phyloP scores from a whole-genome alignment of 1,284 basidiomycete genomes.

The Melampsora abietis-canadensis region DNA sequence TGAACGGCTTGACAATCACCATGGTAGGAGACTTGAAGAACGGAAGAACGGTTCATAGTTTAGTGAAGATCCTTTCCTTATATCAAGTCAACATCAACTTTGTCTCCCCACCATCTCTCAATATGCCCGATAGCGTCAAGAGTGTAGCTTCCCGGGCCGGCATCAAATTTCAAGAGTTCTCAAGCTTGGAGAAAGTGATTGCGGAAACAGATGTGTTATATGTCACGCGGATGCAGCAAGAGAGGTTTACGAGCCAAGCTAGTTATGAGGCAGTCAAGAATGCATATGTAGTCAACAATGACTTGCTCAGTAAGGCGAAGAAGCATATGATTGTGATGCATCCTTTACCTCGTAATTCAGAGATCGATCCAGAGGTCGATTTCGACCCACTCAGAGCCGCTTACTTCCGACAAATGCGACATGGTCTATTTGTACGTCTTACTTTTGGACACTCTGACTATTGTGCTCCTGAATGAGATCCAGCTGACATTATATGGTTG shows the following conservation, averaged over 20 bases:
- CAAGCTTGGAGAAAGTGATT: constrained; percentile 83
- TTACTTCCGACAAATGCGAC: constrained; percentile 98
- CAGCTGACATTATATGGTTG: neutral
- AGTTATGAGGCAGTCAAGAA: constrained; percentile 92
- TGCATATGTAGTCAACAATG: constrained; percentile 89
- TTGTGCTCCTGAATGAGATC: neutral
- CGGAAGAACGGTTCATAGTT: constrained; percentile 92
- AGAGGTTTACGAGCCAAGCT: constrained; percentile 75
- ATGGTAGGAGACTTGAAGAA: constrained; percentile 92
- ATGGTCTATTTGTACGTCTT: constrained; percentile 80
- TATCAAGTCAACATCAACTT: constrained; percentile 88
- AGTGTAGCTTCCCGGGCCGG: constrained; percentile 76
- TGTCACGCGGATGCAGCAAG: constrained; percentile 92
- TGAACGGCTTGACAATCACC: constrained; percentile 93
- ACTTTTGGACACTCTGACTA: neutral
- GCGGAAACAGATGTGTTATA: constrained; percentile 94
- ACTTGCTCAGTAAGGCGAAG: constrained; percentile 83
- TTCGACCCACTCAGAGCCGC: constrained; percentile 90
- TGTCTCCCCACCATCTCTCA: constrained; percentile 82
- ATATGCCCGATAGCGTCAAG: constrained; percentile 86
- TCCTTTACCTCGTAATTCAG: constrained; percentile 88
- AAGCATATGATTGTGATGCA: constrained; percentile 98
- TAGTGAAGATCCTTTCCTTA: constrained; percentile 85
- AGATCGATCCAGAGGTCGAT: constrained; percentile 98
- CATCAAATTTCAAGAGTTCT: constrained; percentile 73